Base-by-base conservation (phyloP, 2,329 filamentous ascomycete species). In the Aspergillus sp. region DNA sequence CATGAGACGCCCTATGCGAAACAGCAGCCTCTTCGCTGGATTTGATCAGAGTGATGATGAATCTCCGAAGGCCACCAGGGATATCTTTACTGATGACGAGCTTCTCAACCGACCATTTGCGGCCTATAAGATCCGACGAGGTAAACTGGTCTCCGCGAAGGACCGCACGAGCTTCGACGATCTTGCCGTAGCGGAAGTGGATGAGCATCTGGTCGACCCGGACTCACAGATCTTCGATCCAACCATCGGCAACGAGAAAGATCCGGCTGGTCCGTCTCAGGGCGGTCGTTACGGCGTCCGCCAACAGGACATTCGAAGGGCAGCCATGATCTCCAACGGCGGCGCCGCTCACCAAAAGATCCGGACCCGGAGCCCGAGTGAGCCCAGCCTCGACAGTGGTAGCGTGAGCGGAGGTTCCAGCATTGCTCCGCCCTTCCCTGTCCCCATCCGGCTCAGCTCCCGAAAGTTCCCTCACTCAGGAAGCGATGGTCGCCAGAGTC, bases 381-480 rank as follows among this genome's bases (percentile, higher is more conserved):
- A 72, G 21, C 75, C 76, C 10, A 74, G 71, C 50, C 66, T 76
- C 17, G 71, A 76, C n/a, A n/a, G n/a, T 29, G 72, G 68, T 41
- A 73, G 66, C 53, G 61, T 61, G 42, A 72, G 64, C 53, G 62
- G 65, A 47, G 64, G 63, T 21, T 69, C 69, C n/a, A 69, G 65
- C 31, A 64, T 67, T 47, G 62, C 66, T 48, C 92, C 94, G 23
- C 94, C 94, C 0, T 97, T 96, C 76, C 92, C 94, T 0, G 96
- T 99, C 5, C 94, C 94, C 0, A 87, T 87, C 3, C 81, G 94
- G 52, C 89, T 90, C 25, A 97, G 93, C 71, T 99, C 92, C 5
- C 85, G 91, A 54, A 86, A 88, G 63, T 81, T 87, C 19, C 82
- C 85, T 0, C 72, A 85, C 54, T 87, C 82, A 59, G 77, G 81